Evolutionary conservation across 2,329 filamentous ascomycete species (phyloP), one percentile per base, ranked within the genome.

Genomic region (Arachnomyces sp.): DNA sequence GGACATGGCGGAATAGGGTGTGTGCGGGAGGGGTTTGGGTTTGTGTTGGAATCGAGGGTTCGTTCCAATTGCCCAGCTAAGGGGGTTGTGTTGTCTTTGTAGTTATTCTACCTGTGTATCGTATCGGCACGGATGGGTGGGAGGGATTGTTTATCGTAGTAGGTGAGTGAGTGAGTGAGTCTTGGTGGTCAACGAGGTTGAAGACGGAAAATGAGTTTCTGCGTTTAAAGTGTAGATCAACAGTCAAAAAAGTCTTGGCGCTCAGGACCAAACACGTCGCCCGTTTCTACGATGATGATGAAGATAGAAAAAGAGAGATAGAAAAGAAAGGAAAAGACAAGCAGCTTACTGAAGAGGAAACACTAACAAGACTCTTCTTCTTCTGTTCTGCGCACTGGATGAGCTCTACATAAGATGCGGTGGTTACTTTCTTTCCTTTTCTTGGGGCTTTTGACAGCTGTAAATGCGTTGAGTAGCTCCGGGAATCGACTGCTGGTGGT

Each of bases 401-500:
- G 13, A 28, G 34, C n/a, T 43, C 36, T 44, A 49, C 50, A 44
- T 59, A 79, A 59, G 50, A 92, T 93, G 86, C 76, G 79, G 75
- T 84, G 81, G 71, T 66, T 82, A 59, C 64, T 83, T 66, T 81
- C 82, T 54, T 72, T 85, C 58, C 67, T 87, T 49, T 64, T 86
- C 45, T 68, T 88, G 55, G 74, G 81, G 56, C 69, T 79, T 43
- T 59, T 61, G 56, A 59, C 57, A 49, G 56, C 54, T 49, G 59
- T 59, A 43, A 76, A 82, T 61, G 88, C 88, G 42, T 67, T 83
- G 56, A 94, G 89, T 70, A 82, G 81, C 48, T 74, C 79, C 36
- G 92, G 90, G 44, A 77, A 76, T 63, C 77, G 87, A 59, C 66
- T 96, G 64, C 72, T 98, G 56, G 88, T 93, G 45, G 76, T 98